Conservation (phyloP, 352 stramenopile species). For the Globisporangium cystogenes region DNA sequence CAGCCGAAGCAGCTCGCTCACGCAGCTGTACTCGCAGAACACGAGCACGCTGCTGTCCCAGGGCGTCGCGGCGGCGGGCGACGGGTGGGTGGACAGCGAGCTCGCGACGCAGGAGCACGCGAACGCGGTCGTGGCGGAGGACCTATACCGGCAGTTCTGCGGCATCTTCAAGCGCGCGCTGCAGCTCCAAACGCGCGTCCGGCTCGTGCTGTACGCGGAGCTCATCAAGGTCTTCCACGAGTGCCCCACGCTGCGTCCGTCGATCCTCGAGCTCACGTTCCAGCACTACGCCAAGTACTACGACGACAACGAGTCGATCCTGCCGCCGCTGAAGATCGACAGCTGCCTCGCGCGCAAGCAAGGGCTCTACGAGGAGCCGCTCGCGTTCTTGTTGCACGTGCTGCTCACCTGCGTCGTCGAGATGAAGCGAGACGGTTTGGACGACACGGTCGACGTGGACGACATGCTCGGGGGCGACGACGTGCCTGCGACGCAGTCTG, state of each 20-base stretch:
- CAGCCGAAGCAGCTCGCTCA: slow-evolving; percentile 28
- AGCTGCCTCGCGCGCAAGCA: slow-evolving; percentile 21
- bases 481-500: slow-evolving; percentile 29
- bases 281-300: slow-evolving; percentile 40
- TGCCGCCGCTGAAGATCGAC: slow-evolving; percentile 47
- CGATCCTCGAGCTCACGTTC: slow-evolving; percentile 43
- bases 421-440: slow-evolving; percentile 11
- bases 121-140: slow-evolving; percentile 34
- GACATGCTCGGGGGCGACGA: slow-evolving; percentile 30
- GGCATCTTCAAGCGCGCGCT: slow-evolving; percentile 45
- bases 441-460: slow-evolving; percentile 13
- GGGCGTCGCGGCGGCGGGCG: slow-evolving; percentile 8
- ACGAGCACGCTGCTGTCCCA: slow-evolving; percentile 28
- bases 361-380: slow-evolving; percentile 34
- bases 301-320: slow-evolving; percentile 35
- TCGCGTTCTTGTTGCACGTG: slow-evolving; percentile 33
- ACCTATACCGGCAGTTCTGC: slow-evolving; percentile 54
- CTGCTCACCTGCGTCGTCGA: slow-evolving; percentile 26
- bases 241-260: slow-evolving; percentile 30
- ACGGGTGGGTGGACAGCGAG: slow-evolving; percentile 11
- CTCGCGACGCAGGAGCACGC: slow-evolving; percentile 33
- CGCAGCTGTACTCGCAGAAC: slow-evolving; percentile 51
- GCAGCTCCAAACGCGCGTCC: slow-evolving; percentile 38
- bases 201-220: slow-evolving; percentile 39
- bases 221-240: slow-evolving; percentile 35